These are phyloP conservation scores for Aegilops umbellulata DNA, from an alignment of 176 grass and related monocot genomes.

Conservation along the genomic window DNA sequence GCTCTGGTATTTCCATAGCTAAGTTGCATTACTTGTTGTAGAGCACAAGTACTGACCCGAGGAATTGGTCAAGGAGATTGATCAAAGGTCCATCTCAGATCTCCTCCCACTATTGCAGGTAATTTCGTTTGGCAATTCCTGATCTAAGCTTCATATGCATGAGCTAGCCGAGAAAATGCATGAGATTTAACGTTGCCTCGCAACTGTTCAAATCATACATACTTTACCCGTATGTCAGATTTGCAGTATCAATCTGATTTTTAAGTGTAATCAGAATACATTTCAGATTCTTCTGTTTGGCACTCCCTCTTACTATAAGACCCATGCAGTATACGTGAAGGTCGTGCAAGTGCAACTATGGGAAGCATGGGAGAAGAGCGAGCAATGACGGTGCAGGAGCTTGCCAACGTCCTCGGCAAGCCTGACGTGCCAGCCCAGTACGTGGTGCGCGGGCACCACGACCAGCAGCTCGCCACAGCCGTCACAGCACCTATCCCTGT, in stretches of 20 bases:
- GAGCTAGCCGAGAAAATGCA: background rate
- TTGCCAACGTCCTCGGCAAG: background rate
- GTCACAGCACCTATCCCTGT: background rate
- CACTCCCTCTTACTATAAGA: background rate
- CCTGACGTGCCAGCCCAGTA: slow-evolving; percentile 29
- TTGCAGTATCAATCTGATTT: background rate
- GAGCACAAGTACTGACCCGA: background rate
- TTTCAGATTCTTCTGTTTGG: background rate
- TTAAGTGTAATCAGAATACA: background rate
- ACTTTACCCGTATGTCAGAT: background rate
- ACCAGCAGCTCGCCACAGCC: background rate
- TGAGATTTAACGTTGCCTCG: background rate
- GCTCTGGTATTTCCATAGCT: background rate
- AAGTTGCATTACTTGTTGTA: background rate
- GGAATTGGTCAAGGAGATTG: background rate
- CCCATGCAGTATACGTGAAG: background rate
- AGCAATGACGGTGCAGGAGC: slow-evolving; percentile 22
- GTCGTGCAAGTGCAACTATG: background rate
- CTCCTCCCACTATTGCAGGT: background rate
- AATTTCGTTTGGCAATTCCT: background rate
- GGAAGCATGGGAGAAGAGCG: background rate
- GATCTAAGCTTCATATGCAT: no score
- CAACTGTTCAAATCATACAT: background rate
- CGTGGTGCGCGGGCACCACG: slow-evolving; percentile 7
- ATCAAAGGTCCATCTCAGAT: no score